Evolutionary conservation across 306 rosid species (phyloP), one percentile per base, ranked within the genome.

Genomic region (Neltuma alba): DNA sequence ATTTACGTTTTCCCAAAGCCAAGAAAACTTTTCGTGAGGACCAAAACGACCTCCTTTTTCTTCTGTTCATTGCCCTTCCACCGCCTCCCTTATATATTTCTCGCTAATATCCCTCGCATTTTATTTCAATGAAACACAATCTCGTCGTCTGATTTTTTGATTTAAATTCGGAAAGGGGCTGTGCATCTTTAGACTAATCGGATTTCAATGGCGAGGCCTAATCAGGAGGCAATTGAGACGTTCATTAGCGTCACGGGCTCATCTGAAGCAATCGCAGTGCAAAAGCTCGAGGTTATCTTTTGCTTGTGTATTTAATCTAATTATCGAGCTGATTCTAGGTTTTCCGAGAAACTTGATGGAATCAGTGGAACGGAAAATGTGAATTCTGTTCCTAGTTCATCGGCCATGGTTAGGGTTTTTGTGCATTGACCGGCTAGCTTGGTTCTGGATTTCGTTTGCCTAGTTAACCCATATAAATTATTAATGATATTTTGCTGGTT

Each of bases 161-260:
- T 31, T 9, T 20, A 30, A 30, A 47, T 16, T 27, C 6, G 9
- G 0, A 66, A 42, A 10, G 15, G 38, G 61, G 64, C 65, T 5
- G 37, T 61, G 70, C 74, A 38, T 40, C 58, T 75, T 21, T 61
- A 45, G 58, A 37, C 76, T 67, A 70, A 38, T 72, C 52, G 21
- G 76, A 76, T 88, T 85, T 86, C 87, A 79, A 94, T 94, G 98
- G 93, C 94, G 81, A 87, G 85, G 80, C 97, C 94, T 73, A 79
- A 85, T 87, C 97, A 89, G 74, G 94, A 91, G 72, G 89, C 93
- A 58, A 86, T 94, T 65, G 97, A 89, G 1, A 92, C 93, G 9
- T 94, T 94, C 83, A 88, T 92, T 60, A 79, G 85, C 86, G 85
- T 94, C 81, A 92, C 98, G 9, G 97, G 97, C 16, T 86, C 82